Conservation (phyloP, 805 yeast genomes). For the Ogataea nitratoaversa region DNA sequence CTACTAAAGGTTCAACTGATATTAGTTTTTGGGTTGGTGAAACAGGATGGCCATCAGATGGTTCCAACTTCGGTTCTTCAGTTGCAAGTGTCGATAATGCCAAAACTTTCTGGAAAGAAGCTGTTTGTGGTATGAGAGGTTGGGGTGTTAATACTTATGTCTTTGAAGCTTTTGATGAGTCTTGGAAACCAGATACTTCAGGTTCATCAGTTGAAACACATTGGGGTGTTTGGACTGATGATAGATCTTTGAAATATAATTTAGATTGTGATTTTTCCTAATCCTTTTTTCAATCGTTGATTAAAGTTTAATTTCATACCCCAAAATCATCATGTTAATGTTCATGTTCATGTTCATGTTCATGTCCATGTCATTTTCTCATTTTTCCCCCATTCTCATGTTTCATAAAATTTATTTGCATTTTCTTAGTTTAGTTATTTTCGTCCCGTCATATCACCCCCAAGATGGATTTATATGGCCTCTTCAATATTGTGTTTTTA, state of each 20-base stretch:
- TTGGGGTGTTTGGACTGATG: conserved; percentile 84
- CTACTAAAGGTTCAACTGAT: conserved; percentile 81
- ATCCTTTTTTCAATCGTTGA: background rate
- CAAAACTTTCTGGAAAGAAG: conserved; percentile 76
- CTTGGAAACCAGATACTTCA: conserved; percentile 91
- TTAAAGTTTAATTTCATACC: background rate
- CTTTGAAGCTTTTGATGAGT: conserved; percentile 94
- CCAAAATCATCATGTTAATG: background rate
- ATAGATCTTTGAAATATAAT: conserved; percentile 40
- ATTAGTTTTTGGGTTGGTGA: conserved; percentile 94
- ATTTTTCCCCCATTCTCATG: too few species aligned
- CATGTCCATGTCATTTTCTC: too few species aligned
- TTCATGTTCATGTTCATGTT: too few species aligned
- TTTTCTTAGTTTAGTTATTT: too few species aligned
- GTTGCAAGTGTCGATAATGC: conserved; percentile 74
- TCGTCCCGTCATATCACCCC: too few species aligned
- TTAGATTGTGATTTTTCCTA: conserved; percentile 43
- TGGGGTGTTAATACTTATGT: conserved; percentile 93
- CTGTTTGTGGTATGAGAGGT: conserved; percentile 88
- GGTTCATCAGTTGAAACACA: conserved; percentile 86
- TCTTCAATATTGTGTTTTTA: too few species aligned
- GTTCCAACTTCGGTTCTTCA: conserved; percentile 65
- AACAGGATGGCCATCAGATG: conserved; percentile 95
- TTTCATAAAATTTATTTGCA: too few species aligned
- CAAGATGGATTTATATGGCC: too few species aligned